Base-by-base conservation (phyloP, 2,329 filamentous ascomycete genomes). In the Dothiorella sarmentorum region DNA sequence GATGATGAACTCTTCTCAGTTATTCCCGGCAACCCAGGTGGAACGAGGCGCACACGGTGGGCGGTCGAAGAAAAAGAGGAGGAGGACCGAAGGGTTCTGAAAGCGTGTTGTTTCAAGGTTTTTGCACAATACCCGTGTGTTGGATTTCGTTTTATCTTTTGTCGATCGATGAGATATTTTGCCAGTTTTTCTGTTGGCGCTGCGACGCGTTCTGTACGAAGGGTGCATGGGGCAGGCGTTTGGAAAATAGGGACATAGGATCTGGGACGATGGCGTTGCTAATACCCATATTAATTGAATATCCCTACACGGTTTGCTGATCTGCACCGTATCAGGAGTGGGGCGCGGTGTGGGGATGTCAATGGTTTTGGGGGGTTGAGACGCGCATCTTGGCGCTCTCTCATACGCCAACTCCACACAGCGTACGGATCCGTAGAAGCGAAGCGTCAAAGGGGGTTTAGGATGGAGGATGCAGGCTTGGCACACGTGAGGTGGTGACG, bases 31-130 rank as follows among this genome's bases (percentile, higher is more conserved):
- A 38, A 73, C 71, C 51, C 72, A 74, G 49, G 65, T 68, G 7
- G 71, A 73, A 61, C 66, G 67, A 13, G 72, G 72, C 11, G 61
- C 61, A n/a, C 69, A 71, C 56, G 71, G 72, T 9, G 69, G 70
- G 1, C 64, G 71, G 51, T 64, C 67, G 20, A 64, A 64, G 24
- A 68, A 67, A 62, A 70, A 68, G 60, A 73, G 70, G 63, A 63
- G 62, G 18, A 69, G 70, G 60, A 64, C 71, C 11, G 67, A 68
- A 60, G 71, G 72, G 10, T 73, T 73, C 45, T 68, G 43, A 58
- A 6, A 26, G 13, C n/a, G 33, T 15, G 7, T 1, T 17, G 33
- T 10, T 27, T 33, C 18, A 11, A 24, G 18, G 15, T 11, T 29
- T 24, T 22, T n/a, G 15, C 17, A 35, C 15, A 22, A 13, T 22